These are phyloP conservation scores for Saccharomycopsis amapae DNA, from an alignment of 805 yeast species.

Conservation along the genomic window DNA sequence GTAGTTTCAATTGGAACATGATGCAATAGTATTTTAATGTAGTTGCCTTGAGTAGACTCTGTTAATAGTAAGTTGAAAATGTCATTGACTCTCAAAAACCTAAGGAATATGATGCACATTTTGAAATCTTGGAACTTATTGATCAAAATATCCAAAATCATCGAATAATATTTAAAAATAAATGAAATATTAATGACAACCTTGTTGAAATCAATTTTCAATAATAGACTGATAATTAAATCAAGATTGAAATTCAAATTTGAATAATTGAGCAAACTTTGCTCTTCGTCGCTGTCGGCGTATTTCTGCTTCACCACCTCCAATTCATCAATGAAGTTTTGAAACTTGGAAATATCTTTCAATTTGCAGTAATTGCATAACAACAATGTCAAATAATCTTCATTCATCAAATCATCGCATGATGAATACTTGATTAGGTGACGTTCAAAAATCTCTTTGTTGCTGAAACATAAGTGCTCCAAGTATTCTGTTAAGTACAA, in stretches of 20 bases:
- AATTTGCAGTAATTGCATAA: slow-evolving; percentile 51
- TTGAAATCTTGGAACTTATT: slow-evolving; percentile 14
- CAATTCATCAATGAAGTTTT: slow-evolving; percentile 32
- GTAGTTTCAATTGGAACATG: slow-evolving; percentile 74
- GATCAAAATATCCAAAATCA: slow-evolving; percentile 20
- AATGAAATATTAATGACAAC: slow-evolving; percentile 17
- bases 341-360: slow-evolving; percentile 37
- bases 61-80: slow-evolving; percentile 16
- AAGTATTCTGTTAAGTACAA: slow-evolving; percentile 40
- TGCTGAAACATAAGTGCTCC: slow-evolving; percentile 22
- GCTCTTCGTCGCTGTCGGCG: slow-evolving; percentile 6
- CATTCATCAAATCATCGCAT: slow-evolving; percentile 8
- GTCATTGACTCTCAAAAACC: slow-evolving; percentile 19
- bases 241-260: slow-evolving; percentile 20
- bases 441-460: slow-evolving; percentile 24
- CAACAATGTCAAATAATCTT: slow-evolving; percentile 47
- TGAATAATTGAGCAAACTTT: slow-evolving; percentile 4
- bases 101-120: slow-evolving; percentile 15
- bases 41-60: slow-evolving; percentile 30
- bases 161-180: slow-evolving; percentile 19
- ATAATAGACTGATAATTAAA: slow-evolving; percentile 15
- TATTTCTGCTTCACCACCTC: slow-evolving; percentile 15
- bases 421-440: slow-evolving; percentile 29
- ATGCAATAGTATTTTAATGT: slow-evolving; percentile 59
- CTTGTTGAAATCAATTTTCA: slow-evolving; percentile 20